These are phyloP conservation scores for Entoloma clypeatum DNA, from an alignment of 1,284 basidiomycete genomes.

Conservation along the genomic window DNA sequence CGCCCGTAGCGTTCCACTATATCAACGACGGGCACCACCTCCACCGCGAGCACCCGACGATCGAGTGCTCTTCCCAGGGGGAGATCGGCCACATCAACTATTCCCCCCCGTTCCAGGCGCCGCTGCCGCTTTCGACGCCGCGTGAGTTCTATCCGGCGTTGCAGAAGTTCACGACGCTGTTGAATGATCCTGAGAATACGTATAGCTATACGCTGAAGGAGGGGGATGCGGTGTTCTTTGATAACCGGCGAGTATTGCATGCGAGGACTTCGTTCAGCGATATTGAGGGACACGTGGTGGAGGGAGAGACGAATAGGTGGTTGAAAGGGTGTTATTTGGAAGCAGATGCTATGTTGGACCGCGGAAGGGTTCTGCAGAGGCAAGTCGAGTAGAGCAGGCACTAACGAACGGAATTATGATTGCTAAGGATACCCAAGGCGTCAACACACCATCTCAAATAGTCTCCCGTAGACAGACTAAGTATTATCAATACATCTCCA, in stretches of 20 bases:
- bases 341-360: constrained; percentile 71
- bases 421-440: too few relatives aligned
- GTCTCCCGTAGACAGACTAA: too few relatives aligned
- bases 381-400: too few relatives aligned
- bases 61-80: constrained; percentile 44
- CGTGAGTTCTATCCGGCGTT: constrained; percentile 66
- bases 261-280: constrained; percentile 78
- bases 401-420: too few relatives aligned
- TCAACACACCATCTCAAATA: too few relatives aligned
- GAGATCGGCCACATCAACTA: constrained; percentile 77
- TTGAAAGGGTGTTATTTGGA: constrained; percentile 87
- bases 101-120: constrained; percentile 94
- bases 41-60: constrained; percentile 75
- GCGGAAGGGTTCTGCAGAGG: constrained; percentile 40
- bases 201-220: constrained; percentile 73
- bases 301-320: constrained; percentile 66
- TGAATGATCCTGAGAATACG: constrained; percentile 54
- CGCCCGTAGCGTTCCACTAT: constrained; percentile 84
- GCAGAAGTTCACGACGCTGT: constrained; percentile 53
- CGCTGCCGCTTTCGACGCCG: constrained; percentile 53
- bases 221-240: constrained; percentile 89
- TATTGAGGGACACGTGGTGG: constrained; percentile 27
- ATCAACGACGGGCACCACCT: constrained; percentile 88
- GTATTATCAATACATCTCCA: too few relatives aligned
- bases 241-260: constrained; percentile 92